phyloP scores from a whole-genome alignment of 768 basidiomycete species.

The Cubamyces lactineus region DNA sequence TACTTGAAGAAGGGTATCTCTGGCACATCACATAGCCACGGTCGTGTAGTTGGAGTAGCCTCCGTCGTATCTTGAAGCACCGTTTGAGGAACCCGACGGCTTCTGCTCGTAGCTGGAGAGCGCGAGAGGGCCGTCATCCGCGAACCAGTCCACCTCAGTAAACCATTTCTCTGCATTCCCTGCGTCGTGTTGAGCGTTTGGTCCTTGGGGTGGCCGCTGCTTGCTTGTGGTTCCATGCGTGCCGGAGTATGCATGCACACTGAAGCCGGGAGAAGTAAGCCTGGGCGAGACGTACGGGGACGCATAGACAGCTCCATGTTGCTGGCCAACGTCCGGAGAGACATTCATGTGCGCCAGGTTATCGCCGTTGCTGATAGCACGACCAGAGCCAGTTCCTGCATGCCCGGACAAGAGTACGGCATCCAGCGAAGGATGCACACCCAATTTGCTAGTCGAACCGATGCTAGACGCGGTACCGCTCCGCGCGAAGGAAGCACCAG shows the following conservation, averaged over 20 bases:
- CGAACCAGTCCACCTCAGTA: constrained; percentile 21
- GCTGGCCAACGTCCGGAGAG: constrained; percentile 3
- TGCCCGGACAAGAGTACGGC: neutral
- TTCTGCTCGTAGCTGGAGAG: constrained; percentile 3
- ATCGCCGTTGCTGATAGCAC: neutral
- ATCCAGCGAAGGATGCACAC: neutral
- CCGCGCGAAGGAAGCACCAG: constrained; percentile 3
- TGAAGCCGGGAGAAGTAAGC: neutral
- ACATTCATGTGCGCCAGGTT: constrained; percentile 11
- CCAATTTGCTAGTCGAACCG: neutral
- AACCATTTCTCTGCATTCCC: constrained; percentile 13
- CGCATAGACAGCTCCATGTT: neutral
- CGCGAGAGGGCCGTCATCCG: constrained; percentile 14
- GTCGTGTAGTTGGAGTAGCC: neutral
- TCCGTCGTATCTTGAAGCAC: neutral
- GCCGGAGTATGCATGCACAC: neutral
- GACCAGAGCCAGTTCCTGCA: neutral
- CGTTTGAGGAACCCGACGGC: neutral
- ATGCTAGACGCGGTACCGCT: constrained; percentile 3
- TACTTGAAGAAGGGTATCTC: no score
- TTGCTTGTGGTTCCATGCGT: neutral
- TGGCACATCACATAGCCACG: neutral
- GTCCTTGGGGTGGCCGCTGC: neutral
- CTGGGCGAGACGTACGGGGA: neutral
- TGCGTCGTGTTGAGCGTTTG: neutral